Evolutionary conservation across 106 monocot genomes (phyloP).

Genomic region (Dendrobium catenatum): DNA sequence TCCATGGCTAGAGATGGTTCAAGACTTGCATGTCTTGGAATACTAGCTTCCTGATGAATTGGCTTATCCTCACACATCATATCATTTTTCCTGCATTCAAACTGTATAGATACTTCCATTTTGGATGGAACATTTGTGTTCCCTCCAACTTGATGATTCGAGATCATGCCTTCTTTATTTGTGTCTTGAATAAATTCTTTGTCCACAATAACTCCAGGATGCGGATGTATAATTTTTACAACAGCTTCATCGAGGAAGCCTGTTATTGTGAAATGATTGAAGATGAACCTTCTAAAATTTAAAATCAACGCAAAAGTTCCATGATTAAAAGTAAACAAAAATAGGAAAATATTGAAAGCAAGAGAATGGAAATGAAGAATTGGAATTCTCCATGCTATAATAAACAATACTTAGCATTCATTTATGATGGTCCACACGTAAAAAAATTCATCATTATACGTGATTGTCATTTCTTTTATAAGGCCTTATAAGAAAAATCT

Average conservation of each 20-base stretch:
- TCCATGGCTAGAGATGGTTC: constrained; percentile 65
- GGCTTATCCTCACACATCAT: constrained; percentile 10
- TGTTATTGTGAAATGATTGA: neutral
- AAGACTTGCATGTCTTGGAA: constrained; percentile 37
- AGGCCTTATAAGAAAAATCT: too few relatives aligned
- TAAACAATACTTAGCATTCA: neutral
- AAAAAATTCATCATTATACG: too few relatives aligned
- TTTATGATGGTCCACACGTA: neutral
- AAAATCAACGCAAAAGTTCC: neutral
- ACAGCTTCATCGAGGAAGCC: neutral
- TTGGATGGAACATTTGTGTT: constrained; percentile 14
- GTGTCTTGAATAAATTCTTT: constrained; percentile 11
- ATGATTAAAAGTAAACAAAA: neutral
- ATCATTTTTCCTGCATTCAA: constrained; percentile 9
- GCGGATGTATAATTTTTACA: constrained; percentile 9
- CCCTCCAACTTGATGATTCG: neutral
- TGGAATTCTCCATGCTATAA: neutral
- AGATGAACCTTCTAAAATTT: neutral
- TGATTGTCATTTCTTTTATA: too few relatives aligned
- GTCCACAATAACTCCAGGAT: neutral
- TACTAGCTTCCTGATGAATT: constrained; percentile 5
- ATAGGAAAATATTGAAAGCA: neutral
- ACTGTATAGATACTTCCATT: constrained; percentile 15
- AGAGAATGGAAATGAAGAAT: neutral
- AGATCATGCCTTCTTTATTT: constrained; percentile 6